A percentile compares a stretch with the other conserved stretches of the same genome.
Conservation (phyloP, 371 early-diverging fungal species). For the Rhizopus stolonifer region DNA sequence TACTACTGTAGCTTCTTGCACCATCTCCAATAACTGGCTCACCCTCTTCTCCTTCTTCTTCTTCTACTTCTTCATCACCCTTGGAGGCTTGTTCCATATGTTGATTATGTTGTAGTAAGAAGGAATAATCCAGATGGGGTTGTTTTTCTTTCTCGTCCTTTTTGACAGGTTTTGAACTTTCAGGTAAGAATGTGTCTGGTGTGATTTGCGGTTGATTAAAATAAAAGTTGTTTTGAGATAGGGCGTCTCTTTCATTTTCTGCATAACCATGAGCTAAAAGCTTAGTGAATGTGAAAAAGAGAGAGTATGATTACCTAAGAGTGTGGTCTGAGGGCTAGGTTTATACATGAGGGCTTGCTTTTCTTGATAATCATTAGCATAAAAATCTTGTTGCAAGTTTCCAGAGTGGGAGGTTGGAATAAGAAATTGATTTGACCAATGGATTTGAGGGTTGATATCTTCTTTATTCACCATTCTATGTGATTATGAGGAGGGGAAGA, state of each 20-base stretch:
- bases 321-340: neutral
- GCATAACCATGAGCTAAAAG: neutral
- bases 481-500: neutral
- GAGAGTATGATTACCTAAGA: neutral
- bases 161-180: neutral
- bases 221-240: neutral
- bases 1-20: conserved; percentile 10
- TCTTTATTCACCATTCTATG: neutral
- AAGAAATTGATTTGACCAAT: neutral
- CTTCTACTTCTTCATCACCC: too few species aligned
- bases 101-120: neutral
- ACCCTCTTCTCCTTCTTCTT: conserved; percentile 5
- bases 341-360: neutral
- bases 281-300: neutral
- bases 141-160: neutral
- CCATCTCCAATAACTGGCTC: conserved; percentile 16
- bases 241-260: neutral
- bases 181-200: neutral
- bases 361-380: neutral
- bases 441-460: neutral
- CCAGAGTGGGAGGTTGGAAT: neutral
- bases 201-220: neutral
- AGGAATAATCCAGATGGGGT: neutral
- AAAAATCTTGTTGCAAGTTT: neutral
- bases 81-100: neutral